Percentiles rank a stretch among this genome's conserved stretches.
Evolutionary conservation across 2,329 filamentous ascomycete species (phyloP).

Genomic region (Aspergillus sojae): DNA sequence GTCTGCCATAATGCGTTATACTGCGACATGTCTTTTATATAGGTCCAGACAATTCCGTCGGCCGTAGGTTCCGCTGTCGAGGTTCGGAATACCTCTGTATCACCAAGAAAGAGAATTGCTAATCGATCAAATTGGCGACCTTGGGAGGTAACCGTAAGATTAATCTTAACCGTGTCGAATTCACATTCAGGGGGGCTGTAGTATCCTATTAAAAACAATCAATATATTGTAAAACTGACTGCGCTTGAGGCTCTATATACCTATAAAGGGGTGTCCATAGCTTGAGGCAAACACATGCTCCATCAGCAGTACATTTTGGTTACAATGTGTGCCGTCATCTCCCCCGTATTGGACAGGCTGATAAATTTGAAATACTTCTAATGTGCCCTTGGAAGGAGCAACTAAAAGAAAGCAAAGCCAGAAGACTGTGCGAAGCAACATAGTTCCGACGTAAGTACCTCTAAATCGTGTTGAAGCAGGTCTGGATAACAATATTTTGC

Average conservation of each 20-base stretch:
- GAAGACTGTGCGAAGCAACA: background rate
- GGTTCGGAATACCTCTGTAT: conserved; percentile 80
- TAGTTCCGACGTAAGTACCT: background rate
- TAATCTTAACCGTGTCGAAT: conserved; percentile 75
- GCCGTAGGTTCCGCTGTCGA: conserved; percentile 77
- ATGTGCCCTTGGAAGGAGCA: background rate
- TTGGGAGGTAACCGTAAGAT: conserved; percentile 71
- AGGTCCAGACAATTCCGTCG: conserved; percentile 73
- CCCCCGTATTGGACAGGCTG: background rate
- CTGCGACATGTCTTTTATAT: conserved; percentile 76
- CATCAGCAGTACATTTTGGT: conserved; percentile 61
- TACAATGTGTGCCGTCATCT: conserved; percentile 16
- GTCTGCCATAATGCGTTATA: conserved; percentile 69
- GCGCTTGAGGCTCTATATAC: conserved; percentile 48
- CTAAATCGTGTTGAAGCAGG: background rate
- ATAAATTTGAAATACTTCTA: background rate
- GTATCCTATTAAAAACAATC: background rate
- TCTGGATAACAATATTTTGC: background rate
- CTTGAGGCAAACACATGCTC: conserved; percentile 70
- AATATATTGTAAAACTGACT: background rate
- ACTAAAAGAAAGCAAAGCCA: background rate
- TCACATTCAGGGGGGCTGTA: conserved; percentile 47
- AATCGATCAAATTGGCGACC: conserved; percentile 78
- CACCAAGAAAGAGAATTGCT: conserved; percentile 73
- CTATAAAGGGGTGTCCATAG: conserved; percentile 73